A percentile compares a stretch with the other conserved stretches of the same genome.
Evolutionary conservation across 257 asterid species (phyloP).

Genomic region (Paraleonurus japonicus): DNA sequence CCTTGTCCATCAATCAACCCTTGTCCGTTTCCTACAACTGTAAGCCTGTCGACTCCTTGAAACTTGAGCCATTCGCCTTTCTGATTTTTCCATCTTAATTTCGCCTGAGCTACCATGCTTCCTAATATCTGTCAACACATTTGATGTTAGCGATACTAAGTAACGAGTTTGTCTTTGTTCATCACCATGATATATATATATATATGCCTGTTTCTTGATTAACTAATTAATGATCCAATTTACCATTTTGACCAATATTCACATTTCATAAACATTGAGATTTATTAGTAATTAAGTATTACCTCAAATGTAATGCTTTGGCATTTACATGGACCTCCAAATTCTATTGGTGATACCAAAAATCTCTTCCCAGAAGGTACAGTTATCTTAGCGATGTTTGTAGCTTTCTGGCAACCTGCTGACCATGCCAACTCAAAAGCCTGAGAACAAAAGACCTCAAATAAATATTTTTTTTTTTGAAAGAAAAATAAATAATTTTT

Average conservation of each 20-base stretch:
- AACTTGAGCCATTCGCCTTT: constrained; percentile 36
- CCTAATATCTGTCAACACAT: constrained; percentile 34
- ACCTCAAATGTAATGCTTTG: constrained; percentile 30
- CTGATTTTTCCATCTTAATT: constrained; percentile 19
- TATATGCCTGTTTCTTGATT: too few relatives aligned
- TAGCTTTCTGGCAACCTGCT: constrained; percentile 21
- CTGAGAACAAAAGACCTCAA: not conserved
- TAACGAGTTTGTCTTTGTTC: not conserved
- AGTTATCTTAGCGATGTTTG: not conserved
- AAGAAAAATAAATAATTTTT: too few relatives aligned
- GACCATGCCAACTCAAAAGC: constrained; percentile 33
- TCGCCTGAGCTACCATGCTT: constrained; percentile 38
- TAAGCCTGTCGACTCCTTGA: constrained; percentile 28
- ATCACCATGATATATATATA: not conserved
- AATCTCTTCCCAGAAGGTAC: constrained; percentile 29
- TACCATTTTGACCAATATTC: not conserved
- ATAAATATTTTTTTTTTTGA: too few relatives aligned
- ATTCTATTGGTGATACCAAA: constrained; percentile 24
- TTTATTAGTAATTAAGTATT: not conserved
- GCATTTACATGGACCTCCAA: constrained; percentile 43
- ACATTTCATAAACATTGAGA: too few relatives aligned
- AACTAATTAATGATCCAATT: not conserved
- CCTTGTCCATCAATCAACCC: constrained; percentile 49
- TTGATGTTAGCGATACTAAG: not conserved
- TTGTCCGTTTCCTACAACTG: constrained; percentile 30